phyloP scores from a whole-genome alignment of 2,329 filamentous ascomycete species.

The Clonostachys rosea region DNA sequence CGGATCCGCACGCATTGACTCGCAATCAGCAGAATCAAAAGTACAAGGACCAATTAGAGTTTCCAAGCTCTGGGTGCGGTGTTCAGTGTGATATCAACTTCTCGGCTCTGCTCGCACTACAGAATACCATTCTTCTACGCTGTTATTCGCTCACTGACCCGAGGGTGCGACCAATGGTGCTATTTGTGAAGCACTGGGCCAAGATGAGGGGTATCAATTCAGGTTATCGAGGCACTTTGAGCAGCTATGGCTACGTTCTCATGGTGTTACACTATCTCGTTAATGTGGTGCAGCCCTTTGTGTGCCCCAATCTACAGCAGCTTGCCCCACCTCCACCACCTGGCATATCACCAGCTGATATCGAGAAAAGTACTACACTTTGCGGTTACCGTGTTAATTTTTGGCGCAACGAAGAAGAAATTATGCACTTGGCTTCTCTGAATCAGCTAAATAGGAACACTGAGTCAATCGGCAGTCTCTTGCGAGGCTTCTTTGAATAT shows the following conservation, averaged over 20 bases:
- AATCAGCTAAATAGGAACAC: constrained; percentile 63
- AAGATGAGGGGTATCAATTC: constrained; percentile 83
- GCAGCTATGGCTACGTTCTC: constrained; percentile 85
- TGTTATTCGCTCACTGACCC: constrained; percentile 79
- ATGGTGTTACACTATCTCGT: constrained; percentile 91
- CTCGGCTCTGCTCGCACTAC: constrained; percentile 74
- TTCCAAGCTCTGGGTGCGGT: constrained; percentile 71
- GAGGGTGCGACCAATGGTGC: constrained; percentile 71
- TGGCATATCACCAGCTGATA: constrained; percentile 12
- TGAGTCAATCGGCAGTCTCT: constrained; percentile 64
- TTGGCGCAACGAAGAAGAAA: constrained; percentile 70
- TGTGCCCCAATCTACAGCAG: constrained; percentile 78
- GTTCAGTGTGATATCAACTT: constrained; percentile 94
- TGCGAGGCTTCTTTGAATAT: constrained; percentile 86
- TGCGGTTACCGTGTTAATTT: constrained; percentile 71
- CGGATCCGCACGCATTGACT: constrained; percentile 43
- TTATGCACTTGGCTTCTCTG: constrained; percentile 51
- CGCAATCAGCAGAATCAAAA: constrained; percentile 45
- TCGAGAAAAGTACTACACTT: constrained; percentile 28
- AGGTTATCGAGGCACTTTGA: constrained; percentile 79
- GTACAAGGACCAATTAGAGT: constrained; percentile 63
- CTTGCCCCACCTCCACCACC: constrained; percentile 37
- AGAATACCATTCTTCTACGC: constrained; percentile 77
- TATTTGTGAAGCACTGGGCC: constrained; percentile 90
- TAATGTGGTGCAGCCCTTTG: constrained; percentile 74